Percentiles rank a stretch among this genome's conserved stretches.
Evolutionary conservation across 2,329 filamentous ascomycete species (phyloP).

Genomic region (Calcarisporium arbuscula): DNA sequence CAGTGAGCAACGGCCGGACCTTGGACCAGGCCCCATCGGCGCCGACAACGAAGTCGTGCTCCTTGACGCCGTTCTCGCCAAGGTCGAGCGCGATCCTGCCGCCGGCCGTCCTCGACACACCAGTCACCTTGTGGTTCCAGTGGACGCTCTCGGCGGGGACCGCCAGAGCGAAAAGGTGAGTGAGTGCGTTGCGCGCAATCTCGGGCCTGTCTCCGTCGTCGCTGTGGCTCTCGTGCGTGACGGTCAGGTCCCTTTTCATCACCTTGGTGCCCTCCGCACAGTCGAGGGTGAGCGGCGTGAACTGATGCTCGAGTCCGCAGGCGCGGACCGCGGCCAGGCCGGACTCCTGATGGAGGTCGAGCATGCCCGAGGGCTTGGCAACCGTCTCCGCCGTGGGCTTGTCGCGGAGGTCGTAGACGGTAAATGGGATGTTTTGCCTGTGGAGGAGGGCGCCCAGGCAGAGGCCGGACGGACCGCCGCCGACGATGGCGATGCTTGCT

Average conservation of each 20-base stretch:
- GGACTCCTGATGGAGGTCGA: slow-evolving; percentile 42
- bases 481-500: slow-evolving; percentile 35
- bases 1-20: slow-evolving; percentile 27
- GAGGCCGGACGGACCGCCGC: slow-evolving; percentile 39
- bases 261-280: slow-evolving; percentile 13
- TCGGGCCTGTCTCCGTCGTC: slow-evolving; percentile 26
- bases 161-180: slow-evolving; percentile 24
- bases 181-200: slow-evolving; percentile 29
- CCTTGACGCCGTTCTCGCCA: slow-evolving; percentile 11
- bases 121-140: slow-evolving; percentile 31
- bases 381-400: slow-evolving; percentile 19
- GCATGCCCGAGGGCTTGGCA: slow-evolving; percentile 29
- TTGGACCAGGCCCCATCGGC: slow-evolving; percentile 17
- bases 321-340: slow-evolving; percentile 38
- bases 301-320: slow-evolving; percentile 37
- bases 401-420: slow-evolving; percentile 27
- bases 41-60: slow-evolving; percentile 12
- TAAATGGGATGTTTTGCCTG: slow-evolving; percentile 24
- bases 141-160: slow-evolving; percentile 25
- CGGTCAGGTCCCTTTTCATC: slow-evolving; percentile 19
- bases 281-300: slow-evolving; percentile 29
- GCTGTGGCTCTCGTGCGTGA: slow-evolving; percentile 14
- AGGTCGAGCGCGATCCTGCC: slow-evolving; percentile 15
- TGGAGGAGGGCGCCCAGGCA: slow-evolving; percentile 41
- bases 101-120: slow-evolving; percentile 5